A percentile compares a stretch with the other conserved stretches of the same genome.
Evolutionary conservation across 441 rosid genomes (phyloP).

Genomic region (Populus hybrid): DNA sequence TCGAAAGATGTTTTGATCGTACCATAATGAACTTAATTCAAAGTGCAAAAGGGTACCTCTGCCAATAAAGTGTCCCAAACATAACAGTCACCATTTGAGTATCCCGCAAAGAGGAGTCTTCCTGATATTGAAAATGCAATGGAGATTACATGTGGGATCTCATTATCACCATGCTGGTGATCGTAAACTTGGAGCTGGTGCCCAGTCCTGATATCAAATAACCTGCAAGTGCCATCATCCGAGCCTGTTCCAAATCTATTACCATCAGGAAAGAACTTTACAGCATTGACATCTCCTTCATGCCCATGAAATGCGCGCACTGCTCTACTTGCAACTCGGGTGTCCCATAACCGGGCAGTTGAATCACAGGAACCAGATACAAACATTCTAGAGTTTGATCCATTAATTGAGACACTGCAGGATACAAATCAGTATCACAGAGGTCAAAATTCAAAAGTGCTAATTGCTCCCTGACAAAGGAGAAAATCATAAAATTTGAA

Average conservation of each 20-base stretch:
- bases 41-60: slow-evolving; percentile 39
- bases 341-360: slow-evolving; percentile 93
- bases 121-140: slow-evolving; percentile 90
- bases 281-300: slow-evolving; percentile 86
- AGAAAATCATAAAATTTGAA: not conserved
- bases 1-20: not conserved
- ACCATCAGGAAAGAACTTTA: slow-evolving; percentile 97
- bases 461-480: not conserved
- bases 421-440: slow-evolving; percentile 15
- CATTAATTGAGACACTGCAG: slow-evolving; percentile 70
- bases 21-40: not conserved
- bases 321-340: slow-evolving; percentile 96
- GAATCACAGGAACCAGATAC: slow-evolving; percentile 95
- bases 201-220: slow-evolving; percentile 92
- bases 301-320: slow-evolving; percentile 88
- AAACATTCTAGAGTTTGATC: slow-evolving; percentile 69
- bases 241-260: slow-evolving; percentile 95
- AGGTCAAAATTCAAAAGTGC: not conserved
- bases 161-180: slow-evolving; percentile 54
- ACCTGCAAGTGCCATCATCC: slow-evolving; percentile 92
- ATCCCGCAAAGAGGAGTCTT: slow-evolving; percentile 90
- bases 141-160: slow-evolving; percentile 63
- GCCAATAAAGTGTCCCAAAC: slow-evolving; percentile 96
- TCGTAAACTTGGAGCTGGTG: slow-evolving; percentile 81
- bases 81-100: slow-evolving; percentile 71